phyloP scores from a whole-genome alignment of 2,329 filamentous ascomycete genomes.

The Nothophaeocryptopus gaeumannii region DNA sequence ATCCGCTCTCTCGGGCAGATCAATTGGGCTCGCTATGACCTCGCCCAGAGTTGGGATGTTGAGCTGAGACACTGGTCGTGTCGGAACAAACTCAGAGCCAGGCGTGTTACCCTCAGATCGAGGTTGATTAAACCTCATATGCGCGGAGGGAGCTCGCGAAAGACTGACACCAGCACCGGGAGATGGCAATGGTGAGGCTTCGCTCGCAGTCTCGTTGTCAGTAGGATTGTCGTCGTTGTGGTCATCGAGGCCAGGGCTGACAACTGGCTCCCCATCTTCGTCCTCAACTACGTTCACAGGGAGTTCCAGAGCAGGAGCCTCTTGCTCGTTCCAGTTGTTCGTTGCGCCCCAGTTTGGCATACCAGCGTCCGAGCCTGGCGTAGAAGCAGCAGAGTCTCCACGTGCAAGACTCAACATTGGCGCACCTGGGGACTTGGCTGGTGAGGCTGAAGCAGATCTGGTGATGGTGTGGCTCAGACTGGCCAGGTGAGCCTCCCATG shows the following conservation, averaged over 20 bases:
- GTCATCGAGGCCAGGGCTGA: conserved; percentile 9
- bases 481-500: conserved; percentile 4
- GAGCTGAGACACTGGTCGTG: conserved; percentile 15
- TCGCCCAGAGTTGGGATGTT: conserved; percentile 10
- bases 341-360: background rate
- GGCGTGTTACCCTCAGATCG: conserved; percentile 7
- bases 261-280: background rate
- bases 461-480: background rate
- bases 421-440: no score
- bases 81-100: conserved; percentile 15
- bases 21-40: conserved; percentile 1
- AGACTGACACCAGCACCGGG: conserved; percentile 4
- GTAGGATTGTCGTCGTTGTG: conserved; percentile 9
- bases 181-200: conserved; percentile 2
- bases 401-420: no score
- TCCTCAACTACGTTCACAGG: no score
- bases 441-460: background rate
- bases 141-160: conserved; percentile 3
- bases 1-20: conserved; percentile 1
- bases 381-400: background rate
- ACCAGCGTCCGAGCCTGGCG: background rate
- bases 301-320: background rate
- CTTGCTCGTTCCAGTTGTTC: conserved; percentile 3
- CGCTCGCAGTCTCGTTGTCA: background rate
- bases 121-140: background rate